Percentiles rank a stretch among this genome's conserved stretches.
Conservation (phyloP, 2,329 filamentous ascomycete species). For the Aspergillus sp. region DNA sequence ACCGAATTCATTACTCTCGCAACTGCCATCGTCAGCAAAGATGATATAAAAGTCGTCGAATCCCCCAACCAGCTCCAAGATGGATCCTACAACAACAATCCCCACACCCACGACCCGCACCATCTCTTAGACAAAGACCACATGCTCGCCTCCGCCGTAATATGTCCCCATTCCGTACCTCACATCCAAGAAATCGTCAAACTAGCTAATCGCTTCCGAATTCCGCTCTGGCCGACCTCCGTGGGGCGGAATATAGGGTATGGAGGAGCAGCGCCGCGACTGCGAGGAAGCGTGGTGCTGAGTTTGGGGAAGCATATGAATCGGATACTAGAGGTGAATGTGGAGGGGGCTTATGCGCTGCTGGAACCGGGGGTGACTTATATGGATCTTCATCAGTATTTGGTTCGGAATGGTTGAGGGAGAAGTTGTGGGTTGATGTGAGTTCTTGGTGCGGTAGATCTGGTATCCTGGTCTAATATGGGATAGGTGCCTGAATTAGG, state of each 20-base stretch:
- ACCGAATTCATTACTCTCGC: too few relatives aligned
- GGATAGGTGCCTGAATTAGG: slow-evolving; percentile 21
- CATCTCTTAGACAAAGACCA: too few relatives aligned
- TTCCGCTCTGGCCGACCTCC: slow-evolving; percentile 31
- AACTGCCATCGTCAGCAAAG: too few relatives aligned
- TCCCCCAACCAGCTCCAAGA: too few relatives aligned
- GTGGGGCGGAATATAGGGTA: slow-evolving; percentile 48
- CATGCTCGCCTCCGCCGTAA: too few relatives aligned
- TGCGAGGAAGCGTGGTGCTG: slow-evolving; percentile 42
- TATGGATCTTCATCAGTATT: slow-evolving; percentile 40
- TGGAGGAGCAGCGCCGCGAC: slow-evolving; percentile 45
- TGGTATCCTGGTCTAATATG: slow-evolving; percentile 23
- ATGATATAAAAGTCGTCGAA: too few relatives aligned
- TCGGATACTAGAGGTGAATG: slow-evolving; percentile 48
- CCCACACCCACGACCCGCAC: too few relatives aligned
- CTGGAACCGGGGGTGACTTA: slow-evolving; percentile 56
- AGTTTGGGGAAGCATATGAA: slow-evolving; percentile 45
- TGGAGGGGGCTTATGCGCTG: slow-evolving; percentile 45
- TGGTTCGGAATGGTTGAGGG: too few relatives aligned
- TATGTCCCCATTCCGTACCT: too few relatives aligned
- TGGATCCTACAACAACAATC: too few relatives aligned
- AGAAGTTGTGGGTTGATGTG: too few relatives aligned
- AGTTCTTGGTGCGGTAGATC: too few relatives aligned
- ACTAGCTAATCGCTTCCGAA: slow-evolving; percentile 25
- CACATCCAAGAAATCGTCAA: not conserved